Base-by-base conservation (phyloP, 371 early-diverging fungal genomes). In the Quaeritorhiza haematococci region DNA sequence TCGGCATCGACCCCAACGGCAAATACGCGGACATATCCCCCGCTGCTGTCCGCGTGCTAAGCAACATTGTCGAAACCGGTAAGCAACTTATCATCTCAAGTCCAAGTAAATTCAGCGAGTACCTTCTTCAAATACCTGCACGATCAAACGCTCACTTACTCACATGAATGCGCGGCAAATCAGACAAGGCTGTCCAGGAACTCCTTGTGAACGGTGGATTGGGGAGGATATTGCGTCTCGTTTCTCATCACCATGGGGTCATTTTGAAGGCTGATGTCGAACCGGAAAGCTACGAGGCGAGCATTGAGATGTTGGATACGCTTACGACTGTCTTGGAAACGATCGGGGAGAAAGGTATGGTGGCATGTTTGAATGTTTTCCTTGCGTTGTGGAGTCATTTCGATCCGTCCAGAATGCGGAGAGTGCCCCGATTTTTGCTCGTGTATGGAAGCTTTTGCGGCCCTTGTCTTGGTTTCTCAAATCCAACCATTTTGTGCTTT, bases 231-330 rank as follows among this genome's bases (percentile, higher is more conserved):
- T 47, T 67, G 13, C 32, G 49, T 5, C 42, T 68, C 15, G 34
- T 72, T 33, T 60, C 52, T 38, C 33, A 53, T 17, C 42, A 66
- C 41, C 78, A 71, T 52, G 35, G 49, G 29, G 49, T 43, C 6
- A 49, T 73, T 17, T 38, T 63, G 34, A 21, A 38, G 6, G 32
- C 35, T 1, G 29, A 17, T 19, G 42, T 59, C n/a, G 32, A 51
- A 13, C 32, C 52, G 8, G 64, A 62, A 7, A 41, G 44, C 0
- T 73, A 59, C 29, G 43, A 58, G 15, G 32, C 21, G 19, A 58
- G 71, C 1, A n/a, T 75, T 34, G 73, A 78, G 42, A 44, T 66
- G n/a, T 42, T 75, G 51, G 78, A 78, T 32, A 52, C 66, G 1
- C 30, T 75, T 19, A 63, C 74, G 3, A 55, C 62, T 27, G 58